Evolutionary conservation across 1,284 basidiomycete species (phyloP), one percentile per base, ranked within the genome.

Genomic region (Paramarasmius palmivorus): DNA sequence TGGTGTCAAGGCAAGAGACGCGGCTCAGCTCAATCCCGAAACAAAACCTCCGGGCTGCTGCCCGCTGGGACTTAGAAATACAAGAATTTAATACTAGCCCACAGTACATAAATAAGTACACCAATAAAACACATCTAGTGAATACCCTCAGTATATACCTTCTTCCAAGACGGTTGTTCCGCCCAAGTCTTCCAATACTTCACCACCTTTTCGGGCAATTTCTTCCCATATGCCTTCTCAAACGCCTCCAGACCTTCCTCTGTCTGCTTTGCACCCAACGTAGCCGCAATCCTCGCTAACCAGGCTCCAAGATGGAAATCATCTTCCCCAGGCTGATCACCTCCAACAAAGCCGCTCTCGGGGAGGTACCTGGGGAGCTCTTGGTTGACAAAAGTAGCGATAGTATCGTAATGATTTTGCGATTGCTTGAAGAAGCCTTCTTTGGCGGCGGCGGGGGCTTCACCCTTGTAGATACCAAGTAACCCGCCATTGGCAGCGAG

Each of bases 301-400:
- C 78, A 83, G 15, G 74, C 78, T 19, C 60, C 76, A 32, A 82
- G 63, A 62, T 82, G 80, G 68, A 78, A 81, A 61, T 81, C 81
- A 52, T 78, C 79, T 63, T 81, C 79, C 17, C 78, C 74, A 4
- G 80, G 78, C 40, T 52, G 60, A 5, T 64, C 71, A 10, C 79
- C 81, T 19, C 74, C 77, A 39, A 82, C 65, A 66, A 83, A 83
- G 2, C 73, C 73, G 7, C 68, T 71, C 9, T 67, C 66, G 12
- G 76, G 75, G 20, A 83, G 69, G 49, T 68, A 53, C 0, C 59
- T 59, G 14, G 75, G 73, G 36, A 84, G 72, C 35, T 73, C 68
- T 29, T 73, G 66, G 34, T 69, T 59, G 45, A 78, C 65, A 63
- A 77, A 81, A 35, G 50, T 52, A 37, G 63, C 61, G 58, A 81